A percentile compares a stretch with the other conserved stretches of the same genome.
phyloP scores from a whole-genome alignment of 2,329 filamentous ascomycete genomes.

The Cordyceps farinosa region DNA sequence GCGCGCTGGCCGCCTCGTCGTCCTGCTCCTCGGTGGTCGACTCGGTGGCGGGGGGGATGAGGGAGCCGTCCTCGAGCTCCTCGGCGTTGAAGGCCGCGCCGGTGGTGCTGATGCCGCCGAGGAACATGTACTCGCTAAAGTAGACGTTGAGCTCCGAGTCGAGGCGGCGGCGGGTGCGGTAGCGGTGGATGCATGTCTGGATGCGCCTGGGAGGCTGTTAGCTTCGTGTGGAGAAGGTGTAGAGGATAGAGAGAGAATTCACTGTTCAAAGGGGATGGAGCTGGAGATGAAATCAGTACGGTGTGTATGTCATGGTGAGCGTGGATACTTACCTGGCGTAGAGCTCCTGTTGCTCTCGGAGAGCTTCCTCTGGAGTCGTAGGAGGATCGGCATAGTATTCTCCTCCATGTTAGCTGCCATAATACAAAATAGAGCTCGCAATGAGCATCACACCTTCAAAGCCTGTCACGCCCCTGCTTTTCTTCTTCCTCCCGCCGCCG shows the following conservation, averaged over 20 bases:
- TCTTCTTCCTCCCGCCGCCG: neutral
- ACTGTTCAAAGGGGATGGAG: neutral
- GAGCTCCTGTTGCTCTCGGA: constrained; percentile 59
- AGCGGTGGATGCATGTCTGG: constrained; percentile 80
- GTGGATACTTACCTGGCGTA: constrained; percentile 58
- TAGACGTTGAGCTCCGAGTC: constrained; percentile 57
- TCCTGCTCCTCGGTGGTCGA: neutral
- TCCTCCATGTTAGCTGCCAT: constrained; percentile 22
- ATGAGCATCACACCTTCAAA: constrained; percentile 11
- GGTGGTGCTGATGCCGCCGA: constrained; percentile 71
- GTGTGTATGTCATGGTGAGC: neutral
- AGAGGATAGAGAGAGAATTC: neutral
- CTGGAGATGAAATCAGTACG: neutral
- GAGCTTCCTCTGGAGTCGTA: constrained; percentile 64
- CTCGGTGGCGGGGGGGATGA: constrained; percentile 41
- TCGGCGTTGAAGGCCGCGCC: constrained; percentile 58
- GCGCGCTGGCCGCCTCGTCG: constrained; percentile 38
- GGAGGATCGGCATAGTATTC: constrained; percentile 79
- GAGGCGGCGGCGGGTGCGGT: constrained; percentile 71
- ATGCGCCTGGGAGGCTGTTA: constrained; percentile 59
- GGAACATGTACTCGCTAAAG: constrained; percentile 76
- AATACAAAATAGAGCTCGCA: neutral
- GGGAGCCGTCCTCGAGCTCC: constrained; percentile 49
- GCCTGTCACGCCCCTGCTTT: neutral
- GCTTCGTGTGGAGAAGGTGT: neutral